Base-by-base conservation (phyloP, 768 basidiomycete genomes). In the Lactifluus rugatus region DNA sequence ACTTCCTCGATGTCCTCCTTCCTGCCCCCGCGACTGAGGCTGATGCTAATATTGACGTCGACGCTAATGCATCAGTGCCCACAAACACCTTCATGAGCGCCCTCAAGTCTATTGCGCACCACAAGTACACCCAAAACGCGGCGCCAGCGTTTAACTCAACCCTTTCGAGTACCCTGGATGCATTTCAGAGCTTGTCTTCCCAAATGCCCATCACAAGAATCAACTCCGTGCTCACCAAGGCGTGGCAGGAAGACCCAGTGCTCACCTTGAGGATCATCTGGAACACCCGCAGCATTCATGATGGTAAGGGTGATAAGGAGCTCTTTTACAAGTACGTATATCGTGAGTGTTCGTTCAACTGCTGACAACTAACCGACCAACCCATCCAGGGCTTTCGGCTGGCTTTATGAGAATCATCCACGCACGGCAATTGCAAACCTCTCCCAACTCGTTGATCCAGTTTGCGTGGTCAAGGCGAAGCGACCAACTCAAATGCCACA, bases 351-450 rank as follows among this genome's bases (percentile, higher is more conserved):
- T 8, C 26, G 14, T 41, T 25, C 41, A 17, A 14, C 51, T 17
- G 44, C 52, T 53, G 36, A 62, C 26, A 3, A 23, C 4, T 14
- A 21, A 36, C 26, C n/a, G n/a, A n/a, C 17, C 32, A 28, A 36
- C 19, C 52, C 21, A 32, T 14, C 17, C 25, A 78, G 79, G 13
- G 76, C 79, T 4, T 84, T 80, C 48, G 84, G 81, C 14, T 87
- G 85, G 85, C 73, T 88, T 1, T 85, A 81, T 66, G 70, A 81
- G 5, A 72, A 84, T 5, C 84, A 88, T 58, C 85, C 85, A 1
- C 76, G 83, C 2, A 87, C 87, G 0, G 83, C 85, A 2, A 81
- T 89, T 47, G 62, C 67, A 9, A 88, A 87, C 64, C 53, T 63
- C 25, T 44, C 57, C 9, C 60, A 61, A 32, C 56, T 61, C 34